Conservation (phyloP, 768 basidiomycete genomes). For the Cystobasidium onofrii region DNA sequence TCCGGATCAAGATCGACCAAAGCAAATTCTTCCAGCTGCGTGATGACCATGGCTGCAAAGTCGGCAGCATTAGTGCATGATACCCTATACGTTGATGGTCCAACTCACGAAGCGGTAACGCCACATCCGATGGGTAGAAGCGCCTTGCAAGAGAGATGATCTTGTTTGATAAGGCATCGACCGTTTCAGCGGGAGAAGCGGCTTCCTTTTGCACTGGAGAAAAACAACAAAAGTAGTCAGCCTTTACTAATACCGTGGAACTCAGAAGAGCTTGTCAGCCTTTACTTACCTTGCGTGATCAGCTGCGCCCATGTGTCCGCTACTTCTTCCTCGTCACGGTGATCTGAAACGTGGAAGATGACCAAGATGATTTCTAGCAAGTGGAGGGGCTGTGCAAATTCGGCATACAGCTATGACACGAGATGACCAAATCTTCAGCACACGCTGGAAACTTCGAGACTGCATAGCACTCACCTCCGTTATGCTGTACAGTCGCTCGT, state of each 20-base stretch:
- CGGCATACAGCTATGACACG: constrained; percentile 65
- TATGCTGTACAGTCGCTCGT: constrained; percentile 59
- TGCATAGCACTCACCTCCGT: constrained; percentile 58
- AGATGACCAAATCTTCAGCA: neutral
- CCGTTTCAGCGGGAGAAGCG: constrained; percentile 35
- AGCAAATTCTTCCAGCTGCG: constrained; percentile 59
- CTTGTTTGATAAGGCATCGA: constrained; percentile 59
- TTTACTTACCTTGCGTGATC: constrained; percentile 61
- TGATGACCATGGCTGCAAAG: constrained; percentile 61
- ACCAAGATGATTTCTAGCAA: constrained; percentile 74
- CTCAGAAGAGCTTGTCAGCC: too few species aligned
- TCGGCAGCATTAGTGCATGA: neutral
- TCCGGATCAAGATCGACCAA: constrained; percentile 45
- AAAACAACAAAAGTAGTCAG: neutral
- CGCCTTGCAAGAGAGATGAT: constrained; percentile 68
- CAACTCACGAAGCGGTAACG: constrained; percentile 76
- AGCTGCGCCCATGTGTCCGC: constrained; percentile 82
- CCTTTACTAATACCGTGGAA: constrained; percentile 53
- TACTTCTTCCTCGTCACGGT: constrained; percentile 72
- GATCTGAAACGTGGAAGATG: constrained; percentile 87
- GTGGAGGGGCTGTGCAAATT: constrained; percentile 78
- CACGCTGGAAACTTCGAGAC: neutral
- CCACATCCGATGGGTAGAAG: constrained; percentile 82
- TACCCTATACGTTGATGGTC: neutral
- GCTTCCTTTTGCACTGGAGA: constrained; percentile 29